Evolutionary conservation across 1,284 basidiomycete genomes (phyloP).

Genomic region (Cutaneotrichosporon cutaneum): DNA sequence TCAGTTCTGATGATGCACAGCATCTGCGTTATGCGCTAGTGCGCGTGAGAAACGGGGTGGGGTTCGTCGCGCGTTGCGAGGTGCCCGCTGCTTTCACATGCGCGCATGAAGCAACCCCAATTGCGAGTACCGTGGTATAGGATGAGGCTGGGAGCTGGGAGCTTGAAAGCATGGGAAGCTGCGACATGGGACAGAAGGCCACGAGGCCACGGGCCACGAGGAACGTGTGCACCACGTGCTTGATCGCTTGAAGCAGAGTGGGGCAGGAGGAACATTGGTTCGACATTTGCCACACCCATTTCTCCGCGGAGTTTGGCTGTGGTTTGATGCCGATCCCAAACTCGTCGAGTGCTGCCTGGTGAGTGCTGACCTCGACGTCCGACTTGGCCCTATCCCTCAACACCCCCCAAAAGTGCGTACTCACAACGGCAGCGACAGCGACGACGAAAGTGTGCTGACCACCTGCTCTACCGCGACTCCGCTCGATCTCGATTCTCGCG

Average conservation of each 20-base stretch:
- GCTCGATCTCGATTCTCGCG: background rate
- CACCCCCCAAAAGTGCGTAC: slow-evolving; percentile 21
- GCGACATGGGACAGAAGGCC: too few relatives aligned
- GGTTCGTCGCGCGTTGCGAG: too few relatives aligned
- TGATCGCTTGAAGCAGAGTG: too few relatives aligned
- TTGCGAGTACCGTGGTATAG: too few relatives aligned
- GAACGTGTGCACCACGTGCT: background rate
- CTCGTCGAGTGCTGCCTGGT: background rate
- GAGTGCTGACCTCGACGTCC: slow-evolving; percentile 10
- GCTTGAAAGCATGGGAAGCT: too few relatives aligned
- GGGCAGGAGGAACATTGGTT: background rate
- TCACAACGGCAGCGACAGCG: slow-evolving; percentile 8
- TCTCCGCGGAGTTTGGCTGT: background rate
- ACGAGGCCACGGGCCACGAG: too few relatives aligned
- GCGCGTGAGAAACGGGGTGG: too few relatives aligned
- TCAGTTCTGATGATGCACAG: too few relatives aligned
- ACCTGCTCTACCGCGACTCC: background rate
- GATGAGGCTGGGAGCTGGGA: too few relatives aligned
- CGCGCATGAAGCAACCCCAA: too few relatives aligned
- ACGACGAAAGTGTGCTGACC: slow-evolving; percentile 13
- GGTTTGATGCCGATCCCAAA: background rate
- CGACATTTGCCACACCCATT: background rate
- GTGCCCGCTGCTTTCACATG: too few relatives aligned
- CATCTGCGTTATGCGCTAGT: too few relatives aligned
- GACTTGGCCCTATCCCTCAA: slow-evolving; percentile 22